These are phyloP conservation scores for Luffa acutangula DNA, from an alignment of 306 rosid species.

Conservation along the genomic window DNA sequence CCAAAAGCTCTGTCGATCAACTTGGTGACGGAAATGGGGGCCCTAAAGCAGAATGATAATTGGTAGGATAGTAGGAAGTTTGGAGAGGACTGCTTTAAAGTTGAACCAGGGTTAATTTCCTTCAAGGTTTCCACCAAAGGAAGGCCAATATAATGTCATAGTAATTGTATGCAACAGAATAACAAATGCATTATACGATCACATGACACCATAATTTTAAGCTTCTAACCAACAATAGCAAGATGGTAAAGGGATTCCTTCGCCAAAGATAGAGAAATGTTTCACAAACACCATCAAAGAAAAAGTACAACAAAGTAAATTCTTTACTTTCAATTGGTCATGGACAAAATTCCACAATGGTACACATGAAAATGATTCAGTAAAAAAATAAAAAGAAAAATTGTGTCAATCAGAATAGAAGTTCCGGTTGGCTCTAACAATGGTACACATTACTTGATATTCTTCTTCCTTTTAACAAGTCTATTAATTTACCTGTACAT, in stretches of 20 bases:
- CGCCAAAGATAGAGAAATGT: not conserved
- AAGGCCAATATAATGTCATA: not conserved
- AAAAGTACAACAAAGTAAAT: not conserved
- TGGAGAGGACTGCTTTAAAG: too few species aligned
- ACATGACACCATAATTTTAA: not conserved
- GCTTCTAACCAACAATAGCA: not conserved
- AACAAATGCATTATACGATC: not conserved
- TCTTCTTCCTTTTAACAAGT: not conserved
- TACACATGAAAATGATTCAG: not conserved
- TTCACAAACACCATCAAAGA: not conserved
- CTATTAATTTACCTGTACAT: constrained; percentile 53
- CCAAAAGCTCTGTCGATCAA: too few species aligned
- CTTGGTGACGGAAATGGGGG: too few species aligned
- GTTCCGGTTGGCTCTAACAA: not conserved
- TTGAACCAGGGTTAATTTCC: not conserved
- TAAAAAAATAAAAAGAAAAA: not conserved
- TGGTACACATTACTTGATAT: not conserved
- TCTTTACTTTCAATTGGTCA: not conserved
- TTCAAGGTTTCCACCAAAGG: not conserved
- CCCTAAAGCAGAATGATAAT: too few species aligned
- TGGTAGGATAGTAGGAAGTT: too few species aligned
- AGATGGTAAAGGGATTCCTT: not conserved
- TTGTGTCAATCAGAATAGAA: not conserved
- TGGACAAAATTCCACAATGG: not conserved
- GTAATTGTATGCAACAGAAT: not conserved